phyloP scores from a whole-genome alignment of 495 filamentous ascomycete genomes.

The Beverwykella pulmonaria region DNA sequence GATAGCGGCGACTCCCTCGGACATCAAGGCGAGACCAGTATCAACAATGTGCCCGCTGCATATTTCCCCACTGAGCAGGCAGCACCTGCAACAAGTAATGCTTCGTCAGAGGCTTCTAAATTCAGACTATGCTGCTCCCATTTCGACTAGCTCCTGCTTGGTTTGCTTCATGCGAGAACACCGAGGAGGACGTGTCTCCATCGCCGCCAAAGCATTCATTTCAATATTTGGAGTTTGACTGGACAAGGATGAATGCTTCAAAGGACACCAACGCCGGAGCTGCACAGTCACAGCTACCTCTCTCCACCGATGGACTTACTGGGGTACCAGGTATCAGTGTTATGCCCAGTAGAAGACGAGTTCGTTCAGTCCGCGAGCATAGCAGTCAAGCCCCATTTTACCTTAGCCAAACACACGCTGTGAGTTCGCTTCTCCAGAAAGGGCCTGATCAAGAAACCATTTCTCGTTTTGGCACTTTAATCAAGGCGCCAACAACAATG shows the following conservation, averaged over 20 bases:
- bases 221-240: slow-evolving; percentile 17
- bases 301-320: slow-evolving; percentile 15
- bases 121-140: slow-evolving; percentile 5
- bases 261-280: slow-evolving; percentile 10
- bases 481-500: neutral
- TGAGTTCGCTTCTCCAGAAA: slow-evolving; percentile 5
- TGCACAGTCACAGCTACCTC: neutral
- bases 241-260: slow-evolving; percentile 16
- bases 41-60: neutral
- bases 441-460: neutral
- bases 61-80: neutral
- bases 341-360: neutral
- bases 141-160: slow-evolving; percentile 19
- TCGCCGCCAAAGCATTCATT: slow-evolving; percentile 26
- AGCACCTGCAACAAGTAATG: neutral
- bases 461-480: neutral
- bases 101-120: neutral
- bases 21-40: neutral
- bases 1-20: neutral
- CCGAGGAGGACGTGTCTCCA: slow-evolving; percentile 7
- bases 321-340: neutral
- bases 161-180: slow-evolving; percentile 3
- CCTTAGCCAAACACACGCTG: slow-evolving; percentile 12
- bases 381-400: slow-evolving; percentile 19
- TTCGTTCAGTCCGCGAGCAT: slow-evolving; percentile 4